Conservation (phyloP, 2,329 filamentous ascomycete genomes). For the Colletotrichum neosansevieriae region DNA sequence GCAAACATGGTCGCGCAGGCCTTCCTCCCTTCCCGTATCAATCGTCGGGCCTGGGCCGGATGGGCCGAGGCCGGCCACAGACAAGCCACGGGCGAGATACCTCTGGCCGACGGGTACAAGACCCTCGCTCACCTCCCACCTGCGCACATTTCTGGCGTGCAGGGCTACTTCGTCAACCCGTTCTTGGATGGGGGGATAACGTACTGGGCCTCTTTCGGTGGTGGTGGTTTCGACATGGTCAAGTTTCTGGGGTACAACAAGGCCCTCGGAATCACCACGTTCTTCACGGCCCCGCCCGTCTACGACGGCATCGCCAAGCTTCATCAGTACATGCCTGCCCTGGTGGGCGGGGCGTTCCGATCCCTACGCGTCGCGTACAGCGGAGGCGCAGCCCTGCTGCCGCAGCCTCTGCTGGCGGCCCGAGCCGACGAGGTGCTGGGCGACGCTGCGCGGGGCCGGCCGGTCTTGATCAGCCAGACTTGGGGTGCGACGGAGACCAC, state of each 20-base stretch:
- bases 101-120: not conserved
- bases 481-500: slow-evolving; percentile 30
- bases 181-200: slow-evolving; percentile 18
- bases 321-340: not conserved
- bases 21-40: not conserved
- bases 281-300: slow-evolving; percentile 25
- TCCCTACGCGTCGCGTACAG: slow-evolving; percentile 7
- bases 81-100: not conserved
- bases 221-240: slow-evolving; percentile 4
- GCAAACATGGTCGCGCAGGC: not conserved
- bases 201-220: slow-evolving; percentile 23
- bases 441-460: not conserved
- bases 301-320: slow-evolving; percentile 28
- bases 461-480: slow-evolving; percentile 16
- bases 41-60: not conserved
- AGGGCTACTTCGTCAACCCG: slow-evolving; percentile 30
- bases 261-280: slow-evolving; percentile 10
- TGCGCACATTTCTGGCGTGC: slow-evolving; percentile 20
- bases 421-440: not conserved
- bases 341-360: not conserved
- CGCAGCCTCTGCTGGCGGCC: not conserved
- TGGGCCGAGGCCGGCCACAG: not conserved
- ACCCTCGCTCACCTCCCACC: slow-evolving; percentile 33
- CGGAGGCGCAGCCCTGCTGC: slow-evolving; percentile 4
- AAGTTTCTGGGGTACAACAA: slow-evolving; percentile 22